Percentiles rank a stretch among this genome's conserved stretches.
phyloP scores from a whole-genome alignment of 2,329 filamentous ascomycete genomes.

The Drechmeria coniospora region DNA sequence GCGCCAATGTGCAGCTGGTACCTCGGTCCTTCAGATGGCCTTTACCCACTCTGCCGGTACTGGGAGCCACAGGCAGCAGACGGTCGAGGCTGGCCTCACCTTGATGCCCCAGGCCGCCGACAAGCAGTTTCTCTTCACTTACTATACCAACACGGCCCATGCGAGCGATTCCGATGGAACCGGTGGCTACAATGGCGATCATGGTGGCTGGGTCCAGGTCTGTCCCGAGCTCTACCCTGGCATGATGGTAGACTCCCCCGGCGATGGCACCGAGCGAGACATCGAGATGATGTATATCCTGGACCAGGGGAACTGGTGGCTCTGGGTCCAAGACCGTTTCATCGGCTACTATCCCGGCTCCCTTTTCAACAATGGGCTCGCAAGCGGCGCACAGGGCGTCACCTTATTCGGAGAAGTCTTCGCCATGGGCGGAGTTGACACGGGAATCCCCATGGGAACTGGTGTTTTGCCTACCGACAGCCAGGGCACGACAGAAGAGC shows the following conservation, averaged over 20 bases:
- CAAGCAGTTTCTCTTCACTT: slow-evolving; percentile 8
- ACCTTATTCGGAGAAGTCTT: not conserved
- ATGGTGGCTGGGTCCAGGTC: slow-evolving; percentile 8
- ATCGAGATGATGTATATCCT: slow-evolving; percentile 5
- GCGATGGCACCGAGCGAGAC: slow-evolving; percentile 6
- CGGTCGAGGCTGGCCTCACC: slow-evolving; percentile 10
- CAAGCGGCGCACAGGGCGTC: too few relatives aligned
- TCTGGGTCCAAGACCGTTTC: slow-evolving; percentile 5
- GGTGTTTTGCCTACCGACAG: too few relatives aligned
- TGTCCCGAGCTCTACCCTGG: slow-evolving; percentile 7
- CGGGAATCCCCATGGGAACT: too few relatives aligned
- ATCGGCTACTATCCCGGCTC: slow-evolving; percentile 9
- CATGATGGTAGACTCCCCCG: slow-evolving; percentile 5
- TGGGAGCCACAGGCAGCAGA: slow-evolving; percentile 6
- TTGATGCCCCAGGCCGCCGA: slow-evolving; percentile 5
- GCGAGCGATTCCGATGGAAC: slow-evolving; percentile 4
- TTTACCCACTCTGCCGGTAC: not conserved
- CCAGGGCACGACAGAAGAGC: too few relatives aligned
- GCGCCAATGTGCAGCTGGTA: too few relatives aligned
- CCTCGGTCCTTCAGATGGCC: too few relatives aligned
- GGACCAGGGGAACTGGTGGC: slow-evolving; percentile 8
- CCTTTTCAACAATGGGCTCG: too few relatives aligned
- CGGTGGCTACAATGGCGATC: slow-evolving; percentile 8
- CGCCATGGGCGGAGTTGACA: too few relatives aligned
- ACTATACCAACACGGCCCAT: slow-evolving; percentile 9